Base-by-base conservation (phyloP, 306 rosid species). In the Cicer chorassanicum region DNA sequence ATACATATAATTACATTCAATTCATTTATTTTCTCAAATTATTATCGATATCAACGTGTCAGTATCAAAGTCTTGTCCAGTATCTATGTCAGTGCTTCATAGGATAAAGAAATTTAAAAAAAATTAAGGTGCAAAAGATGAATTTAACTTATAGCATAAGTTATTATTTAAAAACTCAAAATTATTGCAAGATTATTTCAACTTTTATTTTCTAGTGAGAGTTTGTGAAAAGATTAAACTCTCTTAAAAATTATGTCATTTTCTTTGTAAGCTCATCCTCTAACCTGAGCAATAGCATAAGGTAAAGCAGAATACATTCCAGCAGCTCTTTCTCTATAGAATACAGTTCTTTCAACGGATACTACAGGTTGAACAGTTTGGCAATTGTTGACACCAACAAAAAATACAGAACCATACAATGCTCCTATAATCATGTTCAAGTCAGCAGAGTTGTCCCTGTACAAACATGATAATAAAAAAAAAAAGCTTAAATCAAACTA, bases 251-350 rank as follows among this genome's bases (percentile, higher is more conserved):
- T 6, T 15, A 2, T 12, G 53, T 3, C 36, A 0, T 41, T n/a
- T 4, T 55, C 1, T 40, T 7, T 10, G 14, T 7, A 10, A 42
- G 42, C 8, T 4, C 24, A 18, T 50, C 0, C 24, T 75, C 77
- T 79, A 44, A 87, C 98, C 91, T 88, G 97, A 45, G 94, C 90
- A 14, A 94, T 54, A 77, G 99, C 99, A 75, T 94, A 92, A 44
- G 97, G 97, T 19, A 94, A 81, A 49, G 97, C 96, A 11, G 97
- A 80, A 70, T 94, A 94, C 96, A 94, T 87, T 70, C 97, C 97
- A 6, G 99, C 95, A 16, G 99, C 97, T 60, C 84, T 89, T 87
- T 94, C 99, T 62, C 97, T 48, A 78, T 90, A 94, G 75, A 91
- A 94, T 8, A 94, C 96, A 1, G 95, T 88, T 84, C 98, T 86